Conservation (phyloP, 2,329 filamentous ascomycete genomes). For the Fusarium equiseti region DNA sequence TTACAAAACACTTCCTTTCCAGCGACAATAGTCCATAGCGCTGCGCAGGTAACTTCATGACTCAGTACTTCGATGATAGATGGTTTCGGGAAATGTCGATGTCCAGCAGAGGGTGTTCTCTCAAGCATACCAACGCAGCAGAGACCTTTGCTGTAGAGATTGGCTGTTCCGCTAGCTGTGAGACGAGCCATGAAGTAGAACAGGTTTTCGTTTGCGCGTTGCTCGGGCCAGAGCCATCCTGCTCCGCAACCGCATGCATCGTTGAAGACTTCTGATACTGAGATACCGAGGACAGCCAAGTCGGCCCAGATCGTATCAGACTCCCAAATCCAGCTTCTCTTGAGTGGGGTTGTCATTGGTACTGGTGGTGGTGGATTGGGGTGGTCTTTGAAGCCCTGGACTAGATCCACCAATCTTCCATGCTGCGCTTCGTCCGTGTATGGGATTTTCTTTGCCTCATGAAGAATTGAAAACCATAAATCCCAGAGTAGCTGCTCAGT, state of each 20-base stretch:
- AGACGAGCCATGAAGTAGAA: constrained; percentile 3
- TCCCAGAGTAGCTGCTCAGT: neutral
- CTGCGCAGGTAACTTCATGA: neutral
- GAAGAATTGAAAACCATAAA: neutral
- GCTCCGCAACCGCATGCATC: constrained; percentile 18
- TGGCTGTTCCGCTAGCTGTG: rapidly evolving
- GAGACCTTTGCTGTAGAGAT: neutral
- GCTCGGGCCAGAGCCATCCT: constrained; percentile 18
- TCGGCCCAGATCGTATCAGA: neutral
- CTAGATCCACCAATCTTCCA: neutral
- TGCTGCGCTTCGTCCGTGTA: neutral
- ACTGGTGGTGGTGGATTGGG: constrained; percentile 6
- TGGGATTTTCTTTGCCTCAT: neutral
- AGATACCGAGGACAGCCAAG: neutral
- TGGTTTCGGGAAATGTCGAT: neutral
- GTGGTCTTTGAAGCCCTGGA: neutral
- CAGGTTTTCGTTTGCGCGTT: constrained; percentile 12
- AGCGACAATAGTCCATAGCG: neutral
- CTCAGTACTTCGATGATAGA: neutral
- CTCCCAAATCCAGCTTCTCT: constrained; percentile 9
- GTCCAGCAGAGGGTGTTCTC: neutral
- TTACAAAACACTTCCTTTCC: neutral
- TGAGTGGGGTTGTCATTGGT: constrained; percentile 2
- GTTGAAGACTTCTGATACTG: constrained; percentile 2
- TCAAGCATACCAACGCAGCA: neutral